These are phyloP conservation scores for rapeseed (Brassica napus) DNA, from an alignment of 345 rosid genomes.

Conservation along the genomic window Da-Ae NC_063448.1:5108501-5109000, in stretches of 20 bases:
- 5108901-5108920: not conserved
- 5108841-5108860: constrained; percentile 99
- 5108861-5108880: not conserved
- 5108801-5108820: constrained; percentile 61
- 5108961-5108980: constrained; percentile 90
- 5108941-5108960: constrained; percentile 82
- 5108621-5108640: constrained; percentile 78
- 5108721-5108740: constrained; percentile 86
- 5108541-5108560: constrained; percentile 58
- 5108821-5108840: constrained; percentile 84
- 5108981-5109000: constrained; percentile 99
- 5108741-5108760: constrained; percentile 95
- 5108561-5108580: constrained; percentile 78
- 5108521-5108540: constrained; percentile 78
- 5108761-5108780: constrained; percentile 84
- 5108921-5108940: not conserved
- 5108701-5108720: constrained; percentile 23
- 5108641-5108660: constrained; percentile 79
- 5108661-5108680: not conserved
- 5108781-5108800: constrained; percentile 79
- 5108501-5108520: constrained; percentile 90
- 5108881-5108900: not conserved
- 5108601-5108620: constrained; percentile 95
- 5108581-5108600: constrained; percentile 94
- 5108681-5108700: constrained; percentile 6